phyloP scores from a whole-genome alignment of 179 eudicot species.

The Spergularia azorica region DNA sequence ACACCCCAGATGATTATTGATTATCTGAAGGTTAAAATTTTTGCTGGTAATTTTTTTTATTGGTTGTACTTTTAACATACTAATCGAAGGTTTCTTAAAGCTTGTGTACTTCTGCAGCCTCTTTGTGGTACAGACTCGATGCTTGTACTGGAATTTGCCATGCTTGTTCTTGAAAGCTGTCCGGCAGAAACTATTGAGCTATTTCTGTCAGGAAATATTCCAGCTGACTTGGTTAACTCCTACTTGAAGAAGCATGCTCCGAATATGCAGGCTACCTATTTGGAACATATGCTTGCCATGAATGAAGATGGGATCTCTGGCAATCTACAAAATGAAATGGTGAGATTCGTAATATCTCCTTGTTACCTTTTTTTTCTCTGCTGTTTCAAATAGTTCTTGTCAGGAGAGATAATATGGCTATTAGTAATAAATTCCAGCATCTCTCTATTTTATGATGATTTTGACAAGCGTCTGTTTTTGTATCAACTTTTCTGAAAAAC shows the following conservation, averaged over 20 bases:
- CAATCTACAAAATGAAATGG: constrained; percentile 98
- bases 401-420: neutral
- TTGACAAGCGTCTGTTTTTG: neutral
- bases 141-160: constrained; percentile 94
- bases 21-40: constrained; percentile 74
- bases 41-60: constrained; percentile 1
- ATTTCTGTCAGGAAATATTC: constrained; percentile 91
- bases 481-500: neutral
- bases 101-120: constrained; percentile 69
- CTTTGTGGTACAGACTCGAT: constrained; percentile 86
- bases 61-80: neutral
- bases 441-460: neutral
- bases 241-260: constrained; percentile 97
- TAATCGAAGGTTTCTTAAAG: constrained; percentile 21
- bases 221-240: constrained; percentile 92
- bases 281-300: constrained; percentile 90
- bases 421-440: neutral
- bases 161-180: constrained; percentile 89
- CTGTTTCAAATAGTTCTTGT: constrained; percentile 4
- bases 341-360: constrained; percentile 28
- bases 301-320: constrained; percentile 90
- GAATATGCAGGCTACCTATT: constrained; percentile 88
- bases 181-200: constrained; percentile 92
- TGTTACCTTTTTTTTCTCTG: constrained; percentile 2
- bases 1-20: constrained; percentile 93